phyloP scores from a whole-genome alignment of 2,329 filamentous ascomycete species.

The Pseudocercospora fijiensis region DNA sequence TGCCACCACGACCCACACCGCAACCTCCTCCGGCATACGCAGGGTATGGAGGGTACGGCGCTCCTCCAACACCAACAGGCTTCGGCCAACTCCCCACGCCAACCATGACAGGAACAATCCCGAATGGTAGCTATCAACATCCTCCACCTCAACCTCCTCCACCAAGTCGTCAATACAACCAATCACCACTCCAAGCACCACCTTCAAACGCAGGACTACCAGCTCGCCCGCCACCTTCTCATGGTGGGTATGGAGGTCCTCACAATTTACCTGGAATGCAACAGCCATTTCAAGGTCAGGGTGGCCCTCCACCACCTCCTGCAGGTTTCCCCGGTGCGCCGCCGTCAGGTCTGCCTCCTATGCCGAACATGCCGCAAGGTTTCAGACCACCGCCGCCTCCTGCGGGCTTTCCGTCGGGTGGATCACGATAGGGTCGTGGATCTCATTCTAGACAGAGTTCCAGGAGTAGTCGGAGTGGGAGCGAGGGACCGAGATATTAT shows the following conservation, averaged over 20 bases:
- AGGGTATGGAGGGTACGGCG: slow-evolving; percentile 17
- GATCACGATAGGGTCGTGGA: slow-evolving; percentile 2
- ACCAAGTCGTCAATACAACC: slow-evolving; percentile 32
- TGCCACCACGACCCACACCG: slow-evolving; percentile 35
- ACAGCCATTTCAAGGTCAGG: slow-evolving; percentile 42
- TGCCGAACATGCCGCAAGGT: slow-evolving; percentile 27
- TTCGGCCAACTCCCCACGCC: slow-evolving; percentile 20
- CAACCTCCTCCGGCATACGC: slow-evolving; percentile 25
- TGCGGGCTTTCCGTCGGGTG: slow-evolving; percentile 44
- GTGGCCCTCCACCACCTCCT: slow-evolving; percentile 32
- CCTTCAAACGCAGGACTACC: slow-evolving; percentile 61
- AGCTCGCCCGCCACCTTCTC: slow-evolving; percentile 67
- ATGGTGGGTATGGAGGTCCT: slow-evolving; percentile 67
- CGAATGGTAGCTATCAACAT: slow-evolving; percentile 13
- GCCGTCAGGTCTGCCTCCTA: slow-evolving; percentile 48
- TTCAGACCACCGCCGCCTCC: slow-evolving; percentile 49
- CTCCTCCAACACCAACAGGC: slow-evolving; percentile 22
- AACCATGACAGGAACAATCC: slow-evolving; percentile 21
- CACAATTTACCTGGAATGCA: slow-evolving; percentile 49
- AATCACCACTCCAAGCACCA: slow-evolving; percentile 58
- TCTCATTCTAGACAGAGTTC: background rate
- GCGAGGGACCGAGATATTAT: background rate
- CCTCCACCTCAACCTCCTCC: slow-evolving; percentile 18
- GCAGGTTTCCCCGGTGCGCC: slow-evolving; percentile 40
- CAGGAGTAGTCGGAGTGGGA: background rate